Evolutionary conservation across 306 rosid species (phyloP).

Genomic region (Cucumis hystrix): DNA sequence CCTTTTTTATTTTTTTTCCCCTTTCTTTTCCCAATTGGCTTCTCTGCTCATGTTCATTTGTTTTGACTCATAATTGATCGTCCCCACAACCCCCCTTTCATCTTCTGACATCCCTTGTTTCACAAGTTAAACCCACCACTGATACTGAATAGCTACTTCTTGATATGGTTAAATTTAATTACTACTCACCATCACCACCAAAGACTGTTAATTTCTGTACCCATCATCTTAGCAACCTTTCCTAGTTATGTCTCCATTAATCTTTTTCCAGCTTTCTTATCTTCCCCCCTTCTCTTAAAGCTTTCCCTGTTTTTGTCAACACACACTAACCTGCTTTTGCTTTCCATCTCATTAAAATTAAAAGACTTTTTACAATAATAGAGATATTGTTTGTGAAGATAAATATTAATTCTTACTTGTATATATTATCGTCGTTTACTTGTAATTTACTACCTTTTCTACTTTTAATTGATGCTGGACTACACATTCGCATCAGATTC

Average conservation of each 20-base stretch:
- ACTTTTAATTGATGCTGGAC: neutral
- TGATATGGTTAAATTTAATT: neutral
- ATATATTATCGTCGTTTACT: neutral
- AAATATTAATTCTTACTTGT: no score
- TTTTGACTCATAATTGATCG: constrained; percentile 4
- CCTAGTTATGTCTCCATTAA: neutral
- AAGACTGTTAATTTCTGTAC: neutral
- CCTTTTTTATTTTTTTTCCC: neutral
- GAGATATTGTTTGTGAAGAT: neutral
- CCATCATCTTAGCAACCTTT: neutral
- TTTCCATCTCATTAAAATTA: neutral
- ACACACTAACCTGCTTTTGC: neutral
- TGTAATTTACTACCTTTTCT: neutral
- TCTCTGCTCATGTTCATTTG: neutral
- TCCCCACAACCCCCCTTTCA: neutral
- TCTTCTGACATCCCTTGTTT: constrained; percentile 7
- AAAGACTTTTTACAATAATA: neutral
- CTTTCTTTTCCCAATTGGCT: neutral
- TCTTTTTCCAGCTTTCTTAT: neutral
- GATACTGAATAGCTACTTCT: neutral
- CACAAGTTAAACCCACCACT: neutral
- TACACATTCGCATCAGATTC: neutral
- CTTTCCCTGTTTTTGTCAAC: neutral
- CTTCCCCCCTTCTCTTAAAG: neutral
- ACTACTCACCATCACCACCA: neutral